Evolutionary conservation across 805 yeast species (phyloP).

Genomic region (Ogataea henricii): DNA sequence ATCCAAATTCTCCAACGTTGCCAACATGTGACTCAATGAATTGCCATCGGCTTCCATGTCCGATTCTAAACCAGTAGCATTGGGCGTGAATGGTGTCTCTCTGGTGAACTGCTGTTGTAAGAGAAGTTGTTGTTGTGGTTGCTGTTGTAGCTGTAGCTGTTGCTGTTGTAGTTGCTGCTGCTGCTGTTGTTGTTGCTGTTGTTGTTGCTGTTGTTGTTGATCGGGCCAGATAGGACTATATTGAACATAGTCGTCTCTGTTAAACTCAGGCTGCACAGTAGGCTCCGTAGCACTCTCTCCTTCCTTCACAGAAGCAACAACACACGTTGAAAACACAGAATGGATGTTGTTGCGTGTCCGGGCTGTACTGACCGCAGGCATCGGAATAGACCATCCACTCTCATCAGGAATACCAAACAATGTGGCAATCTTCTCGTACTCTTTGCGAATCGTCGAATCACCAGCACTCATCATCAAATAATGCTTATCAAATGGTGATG

Average conservation of each 20-base stretch:
- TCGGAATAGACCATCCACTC: conserved; percentile 95
- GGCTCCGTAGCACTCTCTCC: conserved; percentile 40
- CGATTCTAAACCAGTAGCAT: neutral
- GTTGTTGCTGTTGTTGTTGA: conserved; percentile 24
- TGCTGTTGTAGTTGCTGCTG: conserved; percentile 4
- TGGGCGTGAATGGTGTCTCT: neutral
- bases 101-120: neutral
- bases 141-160: neutral
- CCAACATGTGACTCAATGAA: conserved; percentile 87
- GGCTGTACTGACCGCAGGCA: conserved; percentile 90
- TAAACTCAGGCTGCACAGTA: conserved; percentile 40
- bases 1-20: conserved; percentile 85
- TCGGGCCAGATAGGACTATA: conserved; percentile 33
- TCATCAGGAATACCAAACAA: conserved; percentile 94
- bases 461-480: conserved; percentile 91
- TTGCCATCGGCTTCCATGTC: conserved; percentile 60
- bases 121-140: neutral
- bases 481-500: conserved; percentile 87
- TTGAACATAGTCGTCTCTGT: conserved; percentile 56
- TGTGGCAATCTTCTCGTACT: conserved; percentile 83
- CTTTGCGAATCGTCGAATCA: conserved; percentile 71
- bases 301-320: conserved; percentile 43
- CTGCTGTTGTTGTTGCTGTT: conserved; percentile 36
- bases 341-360: conserved; percentile 91
- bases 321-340: conserved; percentile 89